Evolutionary conservation across 2,329 filamentous ascomycete species (phyloP).

Genomic region (Albifimbria verrucaria): DNA sequence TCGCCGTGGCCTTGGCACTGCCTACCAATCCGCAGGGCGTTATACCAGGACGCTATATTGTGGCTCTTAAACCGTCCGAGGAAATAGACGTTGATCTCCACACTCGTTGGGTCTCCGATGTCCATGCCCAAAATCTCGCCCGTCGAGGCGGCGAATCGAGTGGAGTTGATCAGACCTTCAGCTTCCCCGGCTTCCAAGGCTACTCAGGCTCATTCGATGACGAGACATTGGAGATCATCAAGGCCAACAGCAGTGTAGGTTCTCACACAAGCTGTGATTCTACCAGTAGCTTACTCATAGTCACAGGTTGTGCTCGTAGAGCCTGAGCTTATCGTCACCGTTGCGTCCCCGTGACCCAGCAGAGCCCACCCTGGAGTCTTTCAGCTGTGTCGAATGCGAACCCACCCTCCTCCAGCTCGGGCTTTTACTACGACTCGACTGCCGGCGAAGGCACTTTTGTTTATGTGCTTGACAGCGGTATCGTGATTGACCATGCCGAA

Average conservation of each 20-base stretch:
- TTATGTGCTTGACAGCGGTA: not conserved
- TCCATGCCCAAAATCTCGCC: slow-evolving; percentile 4
- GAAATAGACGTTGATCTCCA: slow-evolving; percentile 2
- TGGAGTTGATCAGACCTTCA: slow-evolving; percentile 6
- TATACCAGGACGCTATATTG: not conserved
- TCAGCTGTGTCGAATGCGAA: not conserved
- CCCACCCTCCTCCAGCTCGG: not conserved
- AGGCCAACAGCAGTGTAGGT: slow-evolving; percentile 2
- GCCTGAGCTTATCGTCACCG: not conserved
- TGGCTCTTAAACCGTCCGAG: slow-evolving; percentile 2
- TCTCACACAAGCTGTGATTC: not conserved
- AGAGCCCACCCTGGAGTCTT: not conserved
- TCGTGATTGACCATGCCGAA: not conserved
- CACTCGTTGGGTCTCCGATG: slow-evolving; percentile 9
- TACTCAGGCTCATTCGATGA: slow-evolving; percentile 7
- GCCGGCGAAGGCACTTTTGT: not conserved
- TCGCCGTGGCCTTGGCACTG: not conserved
- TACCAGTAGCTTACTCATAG: not conserved
- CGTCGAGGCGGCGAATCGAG: not conserved
- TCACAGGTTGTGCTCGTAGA: slow-evolving; percentile 1
- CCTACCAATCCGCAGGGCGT: not conserved
- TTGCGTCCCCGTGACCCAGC: not conserved
- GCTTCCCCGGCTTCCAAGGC: slow-evolving; percentile 7
- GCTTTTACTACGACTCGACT: slow-evolving; percentile 1
- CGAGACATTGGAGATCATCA: slow-evolving; percentile 6